Evolutionary conservation across 306 rosid genomes (phyloP), one percentile per base, ranked within the genome.

Genomic region (Abrus precatorius): DNA sequence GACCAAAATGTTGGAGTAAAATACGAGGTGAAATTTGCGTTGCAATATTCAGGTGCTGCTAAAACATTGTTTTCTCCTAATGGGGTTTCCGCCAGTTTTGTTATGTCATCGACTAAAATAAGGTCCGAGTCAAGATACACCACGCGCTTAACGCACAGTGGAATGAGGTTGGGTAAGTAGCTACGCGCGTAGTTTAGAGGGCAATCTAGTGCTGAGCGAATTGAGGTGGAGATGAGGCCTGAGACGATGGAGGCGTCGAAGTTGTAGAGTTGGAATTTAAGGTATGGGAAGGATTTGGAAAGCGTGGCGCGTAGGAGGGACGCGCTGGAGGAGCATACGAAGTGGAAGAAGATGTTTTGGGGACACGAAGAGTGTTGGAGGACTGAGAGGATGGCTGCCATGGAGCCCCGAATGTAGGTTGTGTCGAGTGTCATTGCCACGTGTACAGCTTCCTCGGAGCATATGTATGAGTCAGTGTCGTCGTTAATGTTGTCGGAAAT

Each of bases 61-160:
- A 96, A 79, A 1, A 93, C 90, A 0, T 86, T 2, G 13, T 40
- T 12, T 3, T 73, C 68, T 0, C 85, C 82, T 5, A 96, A 82
- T 0, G 87, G 81, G 0, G 90, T 96, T 36, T 86, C 87, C 2
- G 97, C 88, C 13, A 96, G 97, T n/a, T 89, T 96, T 0, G 88
- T 83, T 2, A 96, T 96, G 86, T 96, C 99, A 72, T 96, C 98
- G 3, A 96, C 97, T 0, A 96, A 89, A 4, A 96, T 69, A 30
- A 96, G 93, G 78, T 96, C 99, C 11, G 99, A 96, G 50, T 96
- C 99, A 12, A 96, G 89, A 85, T 96, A 96, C 1, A 96, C 99
- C 7, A 92, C 88, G n/a, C 91, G 85, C 8, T 82, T 78, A 1
- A 96, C 97, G 50, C 99, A 93, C 29, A 76, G 12, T 0, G 97